A percentile compares a stretch with the other conserved stretches of the same genome.
Evolutionary conservation across 1,139 yeast species (phyloP).

Genomic region (Suhomyces guaymorum): DNA sequence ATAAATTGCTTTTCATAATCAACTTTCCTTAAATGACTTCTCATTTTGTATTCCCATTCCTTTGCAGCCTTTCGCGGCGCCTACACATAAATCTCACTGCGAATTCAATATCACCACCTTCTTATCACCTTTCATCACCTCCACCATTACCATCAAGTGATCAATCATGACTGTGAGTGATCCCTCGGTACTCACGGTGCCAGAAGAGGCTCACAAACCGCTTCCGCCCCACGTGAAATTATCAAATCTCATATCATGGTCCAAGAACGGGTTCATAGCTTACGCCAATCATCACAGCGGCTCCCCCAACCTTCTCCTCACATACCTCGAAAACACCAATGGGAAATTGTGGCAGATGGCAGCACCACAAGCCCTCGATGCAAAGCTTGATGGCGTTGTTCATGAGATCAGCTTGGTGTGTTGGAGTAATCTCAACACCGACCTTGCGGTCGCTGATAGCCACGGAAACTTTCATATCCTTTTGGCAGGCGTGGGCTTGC

Average conservation of each 20-base stretch:
- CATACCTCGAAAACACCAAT: slow-evolving; percentile 63
- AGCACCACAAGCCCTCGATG: slow-evolving; percentile 44
- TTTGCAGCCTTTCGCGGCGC: no score
- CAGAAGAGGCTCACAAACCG: background rate
- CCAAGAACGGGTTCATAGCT: slow-evolving; percentile 72
- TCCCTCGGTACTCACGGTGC: background rate
- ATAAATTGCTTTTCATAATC: no score
- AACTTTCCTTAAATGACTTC: no score
- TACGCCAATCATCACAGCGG: slow-evolving; percentile 36
- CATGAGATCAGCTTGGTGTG: slow-evolving; percentile 32
- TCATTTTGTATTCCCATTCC: no score
- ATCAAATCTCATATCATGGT: slow-evolving; percentile 58
- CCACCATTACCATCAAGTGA: no score
- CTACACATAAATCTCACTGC: no score
- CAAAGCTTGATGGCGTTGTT: slow-evolving; percentile 37
- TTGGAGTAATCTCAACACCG: slow-evolving; percentile 57
- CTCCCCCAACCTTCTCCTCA: slow-evolving; percentile 41
- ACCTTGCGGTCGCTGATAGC: slow-evolving; percentile 51
- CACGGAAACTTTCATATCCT: slow-evolving; percentile 53
- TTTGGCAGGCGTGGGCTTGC: slow-evolving; percentile 46
- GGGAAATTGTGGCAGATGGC: slow-evolving; percentile 71
- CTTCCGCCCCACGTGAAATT: slow-evolving; percentile 2
- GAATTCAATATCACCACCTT: no score
- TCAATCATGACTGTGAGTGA: background rate
- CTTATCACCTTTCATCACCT: background rate